Base-by-base conservation (phyloP, 129 eudicot genomes). In the Dittrichia graveolens region DNA sequence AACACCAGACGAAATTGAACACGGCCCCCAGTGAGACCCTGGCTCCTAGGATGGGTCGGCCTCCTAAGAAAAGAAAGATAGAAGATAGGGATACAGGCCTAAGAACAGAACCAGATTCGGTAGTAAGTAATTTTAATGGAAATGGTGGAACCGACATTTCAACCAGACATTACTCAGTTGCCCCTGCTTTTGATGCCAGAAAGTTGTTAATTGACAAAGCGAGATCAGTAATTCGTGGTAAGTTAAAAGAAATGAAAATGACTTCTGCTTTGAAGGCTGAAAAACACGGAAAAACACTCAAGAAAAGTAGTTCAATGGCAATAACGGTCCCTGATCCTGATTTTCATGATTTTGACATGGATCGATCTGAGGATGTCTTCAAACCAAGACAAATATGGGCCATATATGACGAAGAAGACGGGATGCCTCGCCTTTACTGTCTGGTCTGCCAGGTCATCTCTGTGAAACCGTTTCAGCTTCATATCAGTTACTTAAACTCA, bases 341-440 rank as follows among this genome's bases (percentile, higher is more conserved):
- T 78, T 93, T 93, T 72, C 98, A 93, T 77, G 96, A 93, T 85
- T 93, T 93, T 70, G 98, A 93, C 81, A 77, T 75, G 73, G 96
- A 89, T 49, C 78, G 98, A 19, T 66, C 95, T 43, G 98, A 93
- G 63, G 96, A 85, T 62, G 91, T 91, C 77, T 89, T 93, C 72
- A 80, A 84, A 61, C 82, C 92, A 0, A 90, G 83, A 82, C 98
- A 93, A 75, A 90, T 93, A 85, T 93, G 98, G 98, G 96, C 98
- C n/a, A 70, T 93, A 43, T 93, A 93, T 59, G 98, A 93, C 45
- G 98, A 93, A 84, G 98, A 90, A 81, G 98, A 93, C 40, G 98
- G 98, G 41, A 93, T 93, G 98, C 96, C 98, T 31, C 91, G 96
- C 9, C 84, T 93, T 76, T 93, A 93, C 69, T 93, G 98, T 82